phyloP scores from a whole-genome alignment of 2,329 filamentous ascomycete species.

The Epichloe brachyelytri region DNA sequence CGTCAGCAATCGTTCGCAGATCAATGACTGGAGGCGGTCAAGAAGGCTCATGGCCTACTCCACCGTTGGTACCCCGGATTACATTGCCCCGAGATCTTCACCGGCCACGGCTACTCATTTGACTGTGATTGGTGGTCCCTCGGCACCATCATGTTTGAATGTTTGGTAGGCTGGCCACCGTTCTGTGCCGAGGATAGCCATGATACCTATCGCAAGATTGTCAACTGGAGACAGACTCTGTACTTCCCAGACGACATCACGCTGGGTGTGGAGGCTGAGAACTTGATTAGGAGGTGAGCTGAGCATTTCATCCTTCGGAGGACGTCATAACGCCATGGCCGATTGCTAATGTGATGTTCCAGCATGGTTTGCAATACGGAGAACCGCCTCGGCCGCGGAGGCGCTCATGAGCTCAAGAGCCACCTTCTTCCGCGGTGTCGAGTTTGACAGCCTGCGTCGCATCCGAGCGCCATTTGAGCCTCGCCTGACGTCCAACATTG shows the following conservation, averaged over 20 bases:
- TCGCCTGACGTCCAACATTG: constrained; percentile 80
- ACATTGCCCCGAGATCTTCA: constrained; percentile 97
- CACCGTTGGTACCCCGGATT: constrained; percentile 94
- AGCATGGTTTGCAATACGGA: constrained; percentile 92
- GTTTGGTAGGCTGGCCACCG: constrained; percentile 93
- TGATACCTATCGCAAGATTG: constrained; percentile 97
- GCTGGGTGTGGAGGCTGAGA: constrained; percentile 77
- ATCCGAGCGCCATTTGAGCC: constrained; percentile 96
- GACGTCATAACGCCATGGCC: background rate
- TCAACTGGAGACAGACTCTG: constrained; percentile 91
- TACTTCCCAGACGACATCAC: constrained; percentile 96
- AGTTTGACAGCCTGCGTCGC: constrained; percentile 82
- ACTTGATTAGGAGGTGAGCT: constrained; percentile 74
- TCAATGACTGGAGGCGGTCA: constrained; percentile 97
- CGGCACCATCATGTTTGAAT: constrained; percentile 99
- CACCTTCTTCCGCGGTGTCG: constrained; percentile 95
- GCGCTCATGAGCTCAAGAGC: constrained; percentile 82
- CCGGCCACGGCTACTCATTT: constrained; percentile 88
- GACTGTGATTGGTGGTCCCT: constrained; percentile 99
- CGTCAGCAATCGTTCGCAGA: constrained; percentile 92
- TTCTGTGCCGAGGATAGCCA: constrained; percentile 97
- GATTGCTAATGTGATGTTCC: background rate
- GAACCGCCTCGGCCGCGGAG: constrained; percentile 76
- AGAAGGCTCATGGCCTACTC: constrained; percentile 94
- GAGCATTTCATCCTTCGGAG: background rate